Evolutionary conservation across 2,329 filamentous ascomycete genomes (phyloP), one percentile per base, ranked within the genome.

Genomic region (Ophiostoma ulmi): DNA sequence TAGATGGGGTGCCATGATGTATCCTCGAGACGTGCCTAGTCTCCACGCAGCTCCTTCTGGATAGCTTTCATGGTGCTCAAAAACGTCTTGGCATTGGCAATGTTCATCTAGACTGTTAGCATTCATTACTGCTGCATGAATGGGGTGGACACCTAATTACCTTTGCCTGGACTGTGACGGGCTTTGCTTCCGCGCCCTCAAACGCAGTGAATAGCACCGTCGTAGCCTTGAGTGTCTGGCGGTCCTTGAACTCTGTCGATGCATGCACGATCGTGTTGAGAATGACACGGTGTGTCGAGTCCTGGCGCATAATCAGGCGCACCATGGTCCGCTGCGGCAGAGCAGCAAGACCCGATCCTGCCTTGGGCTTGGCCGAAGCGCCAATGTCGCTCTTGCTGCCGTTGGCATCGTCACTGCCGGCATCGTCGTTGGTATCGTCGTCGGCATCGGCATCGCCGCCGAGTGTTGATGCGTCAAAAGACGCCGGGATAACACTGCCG

Each of bases 281-380:
- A 73, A 97, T 89, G 70, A 98, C 88, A 31, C 93, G 88, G 76
- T 94, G 89, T 0, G 92, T 95, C 72, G 93, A 93, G 76, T 97
- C 94, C 75, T 96, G 93, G 22, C 94, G 90, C 88, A 97, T 93
- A 73, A 98, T 86, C 74, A 98, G 86, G 61, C 94, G 90, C 35
- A 90, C 85, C 71, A 87, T 82, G 74, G 85, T 85, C 69, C 82
- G 79, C 22, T 75, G 75, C 61, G 72, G 74, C 38, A 68, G n/a
- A 4, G 70, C 65, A 10, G 65, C 69, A 14, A 58, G 38, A 20
- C 64, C 22, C 1, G 20, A 22, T 5, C 35, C 26, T 11, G 69
- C 69, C 68, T 58, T 70, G 10, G 69, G 68, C 17, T 69, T 66
- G 22, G 44, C 41, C 3, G 61, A 70, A 64, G 74, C 74, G 31